Evolutionary conservation across 2,329 filamentous ascomycete species (phyloP).

Genomic region (Cordyceps tenuipes): DNA sequence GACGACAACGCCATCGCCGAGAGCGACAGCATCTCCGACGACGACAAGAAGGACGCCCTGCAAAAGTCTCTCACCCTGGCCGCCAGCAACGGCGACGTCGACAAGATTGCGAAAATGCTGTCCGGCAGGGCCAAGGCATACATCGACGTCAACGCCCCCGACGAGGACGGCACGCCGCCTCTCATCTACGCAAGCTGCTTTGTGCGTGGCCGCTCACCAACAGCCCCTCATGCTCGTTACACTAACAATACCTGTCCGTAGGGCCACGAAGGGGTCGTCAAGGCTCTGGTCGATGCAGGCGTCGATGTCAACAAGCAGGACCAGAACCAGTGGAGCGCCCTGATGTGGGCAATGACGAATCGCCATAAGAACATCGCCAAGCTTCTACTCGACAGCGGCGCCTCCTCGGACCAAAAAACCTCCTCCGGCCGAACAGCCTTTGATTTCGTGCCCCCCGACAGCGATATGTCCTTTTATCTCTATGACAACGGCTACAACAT

Average conservation of each 20-base stretch:
- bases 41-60: slow-evolving; percentile 70
- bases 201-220: slow-evolving; percentile 41
- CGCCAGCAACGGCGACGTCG: slow-evolving; percentile 88
- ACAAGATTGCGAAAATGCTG: slow-evolving; percentile 69
- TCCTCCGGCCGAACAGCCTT: slow-evolving; percentile 89
- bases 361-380: slow-evolving; percentile 94
- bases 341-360: slow-evolving; percentile 99
- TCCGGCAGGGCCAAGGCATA: slow-evolving; percentile 64
- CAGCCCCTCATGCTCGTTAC: not conserved
- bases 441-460: slow-evolving; percentile 90
- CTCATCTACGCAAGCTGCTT: slow-evolving; percentile 98
- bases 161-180: slow-evolving; percentile 93
- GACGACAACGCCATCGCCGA: slow-evolving; percentile 73
- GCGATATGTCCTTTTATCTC: slow-evolving; percentile 92
- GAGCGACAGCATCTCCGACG: slow-evolving; percentile 63
- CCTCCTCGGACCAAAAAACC: slow-evolving; percentile 92
- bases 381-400: slow-evolving; percentile 81
- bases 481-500: slow-evolving; percentile 91
- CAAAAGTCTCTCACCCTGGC: slow-evolving; percentile 91
- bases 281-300: slow-evolving; percentile 73
- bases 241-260: too few species aligned
- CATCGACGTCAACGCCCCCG: slow-evolving; percentile 77
- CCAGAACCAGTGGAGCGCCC: slow-evolving; percentile 89
- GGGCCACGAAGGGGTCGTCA: slow-evolving; percentile 85
- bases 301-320: slow-evolving; percentile 90